A percentile compares a stretch with the other conserved stretches of the same genome.
Conservation (phyloP, 371 early-diverging fungal species). For the Mucor piriformis region DNA sequence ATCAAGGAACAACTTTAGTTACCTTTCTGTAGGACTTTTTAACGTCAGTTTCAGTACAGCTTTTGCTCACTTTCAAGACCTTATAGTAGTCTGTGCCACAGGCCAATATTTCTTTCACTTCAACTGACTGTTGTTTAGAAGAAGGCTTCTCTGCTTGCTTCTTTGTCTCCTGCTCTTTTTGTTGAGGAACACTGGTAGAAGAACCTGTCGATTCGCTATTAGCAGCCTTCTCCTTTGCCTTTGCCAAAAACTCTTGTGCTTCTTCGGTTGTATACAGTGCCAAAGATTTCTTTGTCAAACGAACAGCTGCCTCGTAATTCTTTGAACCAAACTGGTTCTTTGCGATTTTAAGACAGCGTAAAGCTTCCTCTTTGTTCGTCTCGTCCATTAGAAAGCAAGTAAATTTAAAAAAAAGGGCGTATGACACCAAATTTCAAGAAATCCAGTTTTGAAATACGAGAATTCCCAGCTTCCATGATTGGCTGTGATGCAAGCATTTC, state of each 20-base stretch:
- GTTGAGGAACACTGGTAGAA: constrained; percentile 1
- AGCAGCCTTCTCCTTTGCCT: constrained; percentile 45
- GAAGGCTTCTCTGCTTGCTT: constrained; percentile 53
- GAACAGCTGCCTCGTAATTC: constrained; percentile 73
- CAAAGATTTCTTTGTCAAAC: constrained; percentile 83
- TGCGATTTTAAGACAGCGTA: constrained; percentile 79
- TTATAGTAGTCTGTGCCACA: constrained; percentile 87
- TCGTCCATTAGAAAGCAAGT: constrained; percentile 35
- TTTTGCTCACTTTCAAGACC: constrained; percentile 82
- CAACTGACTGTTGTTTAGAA: constrained; percentile 77
- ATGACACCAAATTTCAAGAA: background rate
- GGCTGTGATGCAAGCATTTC: background rate
- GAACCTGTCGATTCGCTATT: background rate
- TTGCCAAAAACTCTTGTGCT: constrained; percentile 62
- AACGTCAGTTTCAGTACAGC: constrained; percentile 85
- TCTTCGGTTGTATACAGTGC: constrained; percentile 75
- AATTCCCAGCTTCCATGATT: background rate
- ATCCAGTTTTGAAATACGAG: background rate
- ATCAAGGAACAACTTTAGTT: background rate
- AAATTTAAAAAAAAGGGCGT: background rate
- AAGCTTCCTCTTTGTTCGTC: constrained; percentile 89
- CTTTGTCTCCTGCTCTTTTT: constrained; percentile 3
- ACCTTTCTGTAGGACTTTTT: constrained; percentile 97
- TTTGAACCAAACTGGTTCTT: constrained; percentile 67
- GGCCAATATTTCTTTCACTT: constrained; percentile 75